These are phyloP conservation scores for Septoria petroselini DNA, from an alignment of 2,329 filamentous ascomycete species.

Conservation along the genomic window DNA sequence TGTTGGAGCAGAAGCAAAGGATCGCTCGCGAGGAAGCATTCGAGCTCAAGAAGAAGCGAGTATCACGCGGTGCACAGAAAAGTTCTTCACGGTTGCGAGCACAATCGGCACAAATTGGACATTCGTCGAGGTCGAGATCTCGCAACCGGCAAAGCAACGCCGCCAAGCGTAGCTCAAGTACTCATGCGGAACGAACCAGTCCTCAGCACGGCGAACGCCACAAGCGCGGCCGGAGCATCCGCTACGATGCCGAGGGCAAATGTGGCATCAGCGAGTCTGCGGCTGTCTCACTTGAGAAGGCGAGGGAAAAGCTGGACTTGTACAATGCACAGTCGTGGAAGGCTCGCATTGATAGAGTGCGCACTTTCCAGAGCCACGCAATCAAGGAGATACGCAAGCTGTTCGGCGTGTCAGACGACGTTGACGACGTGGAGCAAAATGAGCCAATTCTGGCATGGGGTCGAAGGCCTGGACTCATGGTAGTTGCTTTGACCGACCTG, in stretches of 20 bases:
- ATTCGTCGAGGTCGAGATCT: slow-evolving; percentile 38
- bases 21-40: slow-evolving; percentile 89
- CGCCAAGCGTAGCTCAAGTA: slow-evolving; percentile 42
- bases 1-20: slow-evolving; percentile 85
- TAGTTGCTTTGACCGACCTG: slow-evolving; percentile 76
- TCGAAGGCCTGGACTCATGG: slow-evolving; percentile 78
- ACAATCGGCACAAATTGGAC: slow-evolving; percentile 46
- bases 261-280: slow-evolving; percentile 68
- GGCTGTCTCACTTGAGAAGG: slow-evolving; percentile 72
- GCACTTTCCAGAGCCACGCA: slow-evolving; percentile 65
- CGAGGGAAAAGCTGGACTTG: slow-evolving; percentile 68
- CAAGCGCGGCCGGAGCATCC: slow-evolving; percentile 43
- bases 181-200: slow-evolving; percentile 24
- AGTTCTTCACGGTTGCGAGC: slow-evolving; percentile 53
- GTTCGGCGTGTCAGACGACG: slow-evolving; percentile 78
- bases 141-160: slow-evolving; percentile 30
- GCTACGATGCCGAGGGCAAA: slow-evolving; percentile 77
- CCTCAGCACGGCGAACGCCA: slow-evolving; percentile 30
- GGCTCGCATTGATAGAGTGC: slow-evolving; percentile 75
- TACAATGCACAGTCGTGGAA: slow-evolving; percentile 93
- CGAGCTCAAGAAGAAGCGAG: slow-evolving; percentile 77
- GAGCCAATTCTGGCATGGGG: slow-evolving; percentile 85
- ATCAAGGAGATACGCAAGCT: slow-evolving; percentile 74
- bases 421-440: slow-evolving; percentile 75
- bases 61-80: slow-evolving; percentile 61